Evolutionary conservation across 345 rosid species (phyloP), one percentile per base, ranked within the genome.

Genomic region (Citrus australasica): DNA sequence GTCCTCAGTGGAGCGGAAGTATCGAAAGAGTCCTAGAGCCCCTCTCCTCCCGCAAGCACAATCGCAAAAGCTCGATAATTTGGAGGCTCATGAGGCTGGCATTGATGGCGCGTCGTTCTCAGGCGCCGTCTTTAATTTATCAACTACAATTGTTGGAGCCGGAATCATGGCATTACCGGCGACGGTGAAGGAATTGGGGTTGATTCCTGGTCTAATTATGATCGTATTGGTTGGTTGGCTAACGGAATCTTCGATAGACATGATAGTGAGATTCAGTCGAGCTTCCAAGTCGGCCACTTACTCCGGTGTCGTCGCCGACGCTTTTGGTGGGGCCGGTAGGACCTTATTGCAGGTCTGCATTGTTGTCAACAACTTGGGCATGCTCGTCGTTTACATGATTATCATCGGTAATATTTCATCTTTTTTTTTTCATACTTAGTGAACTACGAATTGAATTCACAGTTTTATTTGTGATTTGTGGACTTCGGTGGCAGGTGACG

Each of bases 121-220:
- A 10, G 89, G 91, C 51, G 89, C 89, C 69, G 90, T 91, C 24
- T 91, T 86, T 81, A 91, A 91, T 79, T 91, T 89, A 51, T 89
- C 92, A 67, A 91, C 93, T 67, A 88, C 92, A 40, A 82, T 89
- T 73, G 87, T 91, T 7, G 93, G 93, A 14, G 91, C 91, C 33
- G 91, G 95, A 27, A 87, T 91, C 84, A 89, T 88, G 92, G 92
- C 91, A n/a, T 85, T 91, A 11, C 93, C 92, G 6, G 88, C 93
- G 46, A 77, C 88, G 38, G 86, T 88, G 63, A 89, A 84, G 74
- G 90, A 88, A 64, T 42, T 91, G 63, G 95, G 93, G 9, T 67
- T 89, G 5, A 72, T 91, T 55, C 93, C 89, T 0, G 89, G 93
- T 9, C 76, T 91, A 4, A 22, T 83, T 2, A 78, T 84, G 84